phyloP scores from a whole-genome alignment of 192 early-diverging fungal genomes.

The Fimicolochytrium jonesii region DNA sequence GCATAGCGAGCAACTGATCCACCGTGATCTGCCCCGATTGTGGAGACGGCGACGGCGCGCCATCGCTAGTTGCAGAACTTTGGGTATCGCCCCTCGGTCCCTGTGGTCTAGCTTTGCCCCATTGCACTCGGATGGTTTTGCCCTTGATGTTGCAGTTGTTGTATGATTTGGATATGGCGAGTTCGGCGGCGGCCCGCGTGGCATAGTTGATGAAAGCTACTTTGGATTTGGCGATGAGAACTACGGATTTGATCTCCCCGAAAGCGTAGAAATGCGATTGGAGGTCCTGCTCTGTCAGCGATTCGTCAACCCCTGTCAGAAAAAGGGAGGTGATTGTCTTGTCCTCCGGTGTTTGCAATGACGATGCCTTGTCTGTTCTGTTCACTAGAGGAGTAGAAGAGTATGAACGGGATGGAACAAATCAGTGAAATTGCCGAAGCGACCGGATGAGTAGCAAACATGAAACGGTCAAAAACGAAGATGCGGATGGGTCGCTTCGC shows the following conservation, averaged over 20 bases:
- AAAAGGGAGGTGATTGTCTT: conserved; percentile 81
- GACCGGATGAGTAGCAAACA: too few relatives aligned
- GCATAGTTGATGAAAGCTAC: conserved; percentile 92
- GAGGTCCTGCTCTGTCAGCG: conserved; percentile 68
- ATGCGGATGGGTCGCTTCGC: too few relatives aligned
- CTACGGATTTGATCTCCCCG: conserved; percentile 87
- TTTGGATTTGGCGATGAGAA: conserved; percentile 70
- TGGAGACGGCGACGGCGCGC: not conserved
- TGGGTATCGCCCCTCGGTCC: conserved; percentile 21
- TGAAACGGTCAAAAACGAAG: too few relatives aligned
- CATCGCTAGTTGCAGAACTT: not conserved
- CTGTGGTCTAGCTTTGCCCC: conserved; percentile 58
- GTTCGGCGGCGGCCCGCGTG: conserved; percentile 75
- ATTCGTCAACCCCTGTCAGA: conserved; percentile 72
- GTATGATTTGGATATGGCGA: conserved; percentile 64
- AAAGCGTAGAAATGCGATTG: conserved; percentile 64
- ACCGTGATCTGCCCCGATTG: too few relatives aligned
- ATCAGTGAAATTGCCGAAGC: too few relatives aligned
- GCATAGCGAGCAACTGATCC: conserved; percentile 21
- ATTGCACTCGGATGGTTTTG: conserved; percentile 67
- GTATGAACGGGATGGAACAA: too few relatives aligned
- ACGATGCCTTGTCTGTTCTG: conserved; percentile 38
- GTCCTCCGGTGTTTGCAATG: conserved; percentile 69
- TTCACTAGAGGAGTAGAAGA: too few relatives aligned
- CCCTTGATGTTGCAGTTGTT: conserved; percentile 72